These are phyloP conservation scores for Porpolomopsis calyptriformis DNA, from an alignment of 768 basidiomycete genomes.

Conservation along the genomic window DNA sequence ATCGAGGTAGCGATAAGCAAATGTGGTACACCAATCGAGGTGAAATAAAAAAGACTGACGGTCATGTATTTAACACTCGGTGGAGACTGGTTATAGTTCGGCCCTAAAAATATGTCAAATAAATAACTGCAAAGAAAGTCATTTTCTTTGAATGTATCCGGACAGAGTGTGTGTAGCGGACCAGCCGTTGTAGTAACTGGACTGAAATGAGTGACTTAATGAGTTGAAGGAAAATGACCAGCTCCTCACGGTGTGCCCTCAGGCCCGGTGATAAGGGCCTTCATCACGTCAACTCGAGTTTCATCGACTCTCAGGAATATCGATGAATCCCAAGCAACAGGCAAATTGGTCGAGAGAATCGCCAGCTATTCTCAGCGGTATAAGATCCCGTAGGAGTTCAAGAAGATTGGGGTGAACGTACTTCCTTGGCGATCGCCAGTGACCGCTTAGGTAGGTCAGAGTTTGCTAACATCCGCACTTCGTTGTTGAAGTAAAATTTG, in stretches of 20 bases:
- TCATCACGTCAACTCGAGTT: slow-evolving; percentile 83
- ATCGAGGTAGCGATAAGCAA: neutral
- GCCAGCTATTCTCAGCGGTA: slow-evolving; percentile 50
- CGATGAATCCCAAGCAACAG: slow-evolving; percentile 91
- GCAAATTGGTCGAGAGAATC: slow-evolving; percentile 85
- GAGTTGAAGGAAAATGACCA: slow-evolving; percentile 6
- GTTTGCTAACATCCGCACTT: slow-evolving; percentile 73
- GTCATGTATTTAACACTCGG: slow-evolving; percentile 60
- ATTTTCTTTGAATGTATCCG: slow-evolving; percentile 3
- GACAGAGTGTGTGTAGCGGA: slow-evolving; percentile 23
- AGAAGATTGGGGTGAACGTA: slow-evolving; percentile 16
- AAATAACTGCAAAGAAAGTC: slow-evolving; percentile 36
- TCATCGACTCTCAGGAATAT: slow-evolving; percentile 92
- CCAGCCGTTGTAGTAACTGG: slow-evolving; percentile 87
- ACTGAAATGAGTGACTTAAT: slow-evolving; percentile 1
- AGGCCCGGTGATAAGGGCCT: slow-evolving; percentile 85
- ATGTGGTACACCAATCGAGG: neutral
- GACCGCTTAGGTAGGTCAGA: slow-evolving; percentile 87
- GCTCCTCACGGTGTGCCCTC: slow-evolving; percentile 80
- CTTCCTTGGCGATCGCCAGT: slow-evolving; percentile 92
- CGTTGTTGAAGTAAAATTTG: slow-evolving; percentile 74
- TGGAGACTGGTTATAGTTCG: slow-evolving; percentile 80
- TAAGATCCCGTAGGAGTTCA: neutral
- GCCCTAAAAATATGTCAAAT: slow-evolving; percentile 90
- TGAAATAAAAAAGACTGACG: slow-evolving; percentile 23